Conservation (phyloP, 192 early-diverging fungal species). For the Rhizophagus prolifer region DNA sequence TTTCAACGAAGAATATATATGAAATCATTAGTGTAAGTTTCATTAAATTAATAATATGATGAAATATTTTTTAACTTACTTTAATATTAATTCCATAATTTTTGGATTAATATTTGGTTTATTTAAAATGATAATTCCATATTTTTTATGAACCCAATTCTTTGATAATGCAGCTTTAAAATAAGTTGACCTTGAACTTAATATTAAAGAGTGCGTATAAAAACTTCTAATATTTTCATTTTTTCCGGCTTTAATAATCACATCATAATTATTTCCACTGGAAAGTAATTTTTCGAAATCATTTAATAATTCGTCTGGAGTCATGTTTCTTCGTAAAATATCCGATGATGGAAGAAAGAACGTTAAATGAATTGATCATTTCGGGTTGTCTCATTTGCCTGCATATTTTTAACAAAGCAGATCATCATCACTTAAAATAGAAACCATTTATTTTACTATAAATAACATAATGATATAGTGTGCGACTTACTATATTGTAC, state of each 20-base stretch:
- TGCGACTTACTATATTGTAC: too few relatives aligned
- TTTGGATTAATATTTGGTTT: not conserved
- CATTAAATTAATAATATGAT: not conserved
- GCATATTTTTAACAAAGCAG: too few relatives aligned
- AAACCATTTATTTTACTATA: too few relatives aligned
- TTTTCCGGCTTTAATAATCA: not conserved
- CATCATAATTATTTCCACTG: not conserved
- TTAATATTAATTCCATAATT: not conserved
- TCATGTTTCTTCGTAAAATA: not conserved
- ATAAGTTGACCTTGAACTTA: not conserved
- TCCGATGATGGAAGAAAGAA: too few relatives aligned
- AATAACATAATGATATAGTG: too few relatives aligned
- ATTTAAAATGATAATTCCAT: not conserved
- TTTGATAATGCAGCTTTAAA: not conserved
- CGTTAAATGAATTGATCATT: too few relatives aligned
- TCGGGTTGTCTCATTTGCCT: too few relatives aligned
- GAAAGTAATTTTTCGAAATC: constrained; percentile 5
- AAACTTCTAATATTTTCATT: not conserved
- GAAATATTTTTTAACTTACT: not conserved
- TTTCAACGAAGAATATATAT: not conserved
- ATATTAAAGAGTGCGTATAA: not conserved
- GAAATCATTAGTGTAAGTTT: too few relatives aligned
- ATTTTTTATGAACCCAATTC: not conserved
- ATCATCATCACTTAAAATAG: too few relatives aligned
- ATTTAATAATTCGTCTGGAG: not conserved